Evolutionary conservation across 2,329 filamentous ascomycete genomes (phyloP).

Genomic region (Alternaria brassicae): DNA sequence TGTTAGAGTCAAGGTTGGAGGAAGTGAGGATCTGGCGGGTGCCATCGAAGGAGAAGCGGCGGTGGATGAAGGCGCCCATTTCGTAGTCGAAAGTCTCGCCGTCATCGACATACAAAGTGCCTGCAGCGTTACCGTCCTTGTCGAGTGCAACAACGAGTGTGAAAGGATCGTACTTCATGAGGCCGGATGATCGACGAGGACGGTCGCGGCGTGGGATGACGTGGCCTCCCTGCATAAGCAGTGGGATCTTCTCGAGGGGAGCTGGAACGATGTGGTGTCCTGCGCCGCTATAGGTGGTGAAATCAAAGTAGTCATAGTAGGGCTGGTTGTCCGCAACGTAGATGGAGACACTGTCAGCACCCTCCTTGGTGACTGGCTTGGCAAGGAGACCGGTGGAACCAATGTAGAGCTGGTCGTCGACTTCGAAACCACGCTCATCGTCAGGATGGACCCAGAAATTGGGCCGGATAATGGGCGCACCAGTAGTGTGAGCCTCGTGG

Average conservation of each 20-base stretch:
- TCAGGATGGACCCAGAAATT: slow-evolving; percentile 91
- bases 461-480: slow-evolving; percentile 85
- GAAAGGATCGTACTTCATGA: slow-evolving; percentile 96
- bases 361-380: slow-evolving; percentile 86
- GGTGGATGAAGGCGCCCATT: slow-evolving; percentile 86
- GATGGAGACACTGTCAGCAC: slow-evolving; percentile 74
- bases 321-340: slow-evolving; percentile 88
- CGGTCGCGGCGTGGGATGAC: slow-evolving; percentile 89
- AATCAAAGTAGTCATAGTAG: slow-evolving; percentile 97
- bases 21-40: slow-evolving; percentile 69
- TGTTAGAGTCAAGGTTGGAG: slow-evolving; percentile 55
- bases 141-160: slow-evolving; percentile 81
- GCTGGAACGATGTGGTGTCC: slow-evolving; percentile 77
- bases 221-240: slow-evolving; percentile 92
- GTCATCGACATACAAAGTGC: slow-evolving; percentile 89
- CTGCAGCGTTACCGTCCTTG: slow-evolving; percentile 74
- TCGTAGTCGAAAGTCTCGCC: slow-evolving; percentile 91
- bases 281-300: slow-evolving; percentile 74
- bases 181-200: slow-evolving; percentile 80
- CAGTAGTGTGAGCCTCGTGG: slow-evolving; percentile 82
- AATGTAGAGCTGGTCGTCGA: slow-evolving; percentile 94
- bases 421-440: slow-evolving; percentile 83
- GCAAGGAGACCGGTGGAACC: slow-evolving; percentile 88
- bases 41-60: slow-evolving; percentile 72
- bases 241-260: slow-evolving; percentile 83